Evolutionary conservation across 768 basidiomycete genomes (phyloP), one percentile per base, ranked within the genome.

Genomic region (Mycena leptocephala): DNA sequence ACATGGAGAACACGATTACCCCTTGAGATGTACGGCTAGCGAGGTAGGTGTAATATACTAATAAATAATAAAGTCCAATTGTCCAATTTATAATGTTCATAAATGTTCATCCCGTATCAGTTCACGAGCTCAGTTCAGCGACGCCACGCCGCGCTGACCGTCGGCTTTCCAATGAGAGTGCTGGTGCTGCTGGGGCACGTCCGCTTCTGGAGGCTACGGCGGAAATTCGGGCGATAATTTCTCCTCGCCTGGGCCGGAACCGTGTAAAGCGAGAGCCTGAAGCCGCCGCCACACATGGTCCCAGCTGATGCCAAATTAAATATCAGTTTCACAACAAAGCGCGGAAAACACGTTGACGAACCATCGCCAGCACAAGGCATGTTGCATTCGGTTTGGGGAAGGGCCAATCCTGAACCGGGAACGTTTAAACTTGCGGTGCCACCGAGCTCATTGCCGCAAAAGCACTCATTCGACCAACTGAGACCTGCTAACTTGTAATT

Each of bases 51-150:
- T 70, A 59, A 70, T 58, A 70, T 70, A 59, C 68, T 58, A 43
- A 70, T 70, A 70, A 70, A 70, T 70, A 70, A 70, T 70, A 22
- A 70, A 59, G 68, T 70, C 68, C 68, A 70, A 59, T 70, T 59
- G 68, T 70, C 68, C 68, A 59, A 46, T 59, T 70, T 56, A 58
- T 70, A 32, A 59, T 59, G 68, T 70, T 46, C 68, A 59, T 70
- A 59, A 70, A 70, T 59, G 39, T 58, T 58, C 68, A 70, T 70
- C 68, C 55, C 37, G 68, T 70, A 58, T 68, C 51, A 68, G 35
- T 56, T 68, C 66, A 70, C 48, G 32, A 46, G 43, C 28, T 69
- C 67, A 43, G 53, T 69, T 69, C 67, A 56, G 68, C 68, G 68
- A 58, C 68, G 68, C 68, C 55, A 59, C 55, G 68, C 56, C 68